Conservation (phyloP, 768 basidiomycete species). For the Amanita molliuscula region DNA sequence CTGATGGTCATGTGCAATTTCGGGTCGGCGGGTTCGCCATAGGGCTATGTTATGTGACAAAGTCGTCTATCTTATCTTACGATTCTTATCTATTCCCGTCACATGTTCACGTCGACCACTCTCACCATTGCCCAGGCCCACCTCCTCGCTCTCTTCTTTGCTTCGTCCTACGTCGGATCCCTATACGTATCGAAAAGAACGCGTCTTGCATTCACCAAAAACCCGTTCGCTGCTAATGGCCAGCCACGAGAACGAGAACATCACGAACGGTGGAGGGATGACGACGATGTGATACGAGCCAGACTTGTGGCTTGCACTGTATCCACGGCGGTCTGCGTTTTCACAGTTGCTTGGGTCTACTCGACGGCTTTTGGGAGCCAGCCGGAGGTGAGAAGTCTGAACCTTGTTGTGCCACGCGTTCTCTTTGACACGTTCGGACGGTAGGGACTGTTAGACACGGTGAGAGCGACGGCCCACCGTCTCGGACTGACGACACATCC, state of each 20-base stretch:
- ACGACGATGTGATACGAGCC: slow-evolving; percentile 77
- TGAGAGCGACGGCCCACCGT: slow-evolving; percentile 11
- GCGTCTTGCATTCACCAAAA: background rate
- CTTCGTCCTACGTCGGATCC: slow-evolving; percentile 2
- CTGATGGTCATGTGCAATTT: no score
- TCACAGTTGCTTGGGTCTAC: slow-evolving; percentile 36
- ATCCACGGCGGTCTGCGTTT: slow-evolving; percentile 52
- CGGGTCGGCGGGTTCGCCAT: no score
- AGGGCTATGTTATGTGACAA: no score
- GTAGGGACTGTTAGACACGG: slow-evolving; percentile 16
- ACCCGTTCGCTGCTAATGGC: slow-evolving; percentile 9
- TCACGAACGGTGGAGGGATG: slow-evolving; percentile 61
- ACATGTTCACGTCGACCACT: background rate
- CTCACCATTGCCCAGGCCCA: slow-evolving; percentile 1
- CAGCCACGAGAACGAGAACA: slow-evolving; percentile 13
- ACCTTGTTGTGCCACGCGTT: background rate
- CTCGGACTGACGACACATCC: slow-evolving; percentile 1
- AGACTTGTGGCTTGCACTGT: slow-evolving; percentile 58
- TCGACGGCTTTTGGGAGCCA: slow-evolving; percentile 15
- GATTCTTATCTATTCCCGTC: background rate
- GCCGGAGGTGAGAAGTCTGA: slow-evolving; percentile 12
- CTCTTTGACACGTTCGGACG: background rate
- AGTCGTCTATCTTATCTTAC: no score
- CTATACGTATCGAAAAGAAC: slow-evolving; percentile 4
- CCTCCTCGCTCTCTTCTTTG: slow-evolving; percentile 5